These are phyloP conservation scores for Aspergillus vadensis DNA, from an alignment of 2,329 filamentous ascomycete genomes.

Conservation along the genomic window DNA sequence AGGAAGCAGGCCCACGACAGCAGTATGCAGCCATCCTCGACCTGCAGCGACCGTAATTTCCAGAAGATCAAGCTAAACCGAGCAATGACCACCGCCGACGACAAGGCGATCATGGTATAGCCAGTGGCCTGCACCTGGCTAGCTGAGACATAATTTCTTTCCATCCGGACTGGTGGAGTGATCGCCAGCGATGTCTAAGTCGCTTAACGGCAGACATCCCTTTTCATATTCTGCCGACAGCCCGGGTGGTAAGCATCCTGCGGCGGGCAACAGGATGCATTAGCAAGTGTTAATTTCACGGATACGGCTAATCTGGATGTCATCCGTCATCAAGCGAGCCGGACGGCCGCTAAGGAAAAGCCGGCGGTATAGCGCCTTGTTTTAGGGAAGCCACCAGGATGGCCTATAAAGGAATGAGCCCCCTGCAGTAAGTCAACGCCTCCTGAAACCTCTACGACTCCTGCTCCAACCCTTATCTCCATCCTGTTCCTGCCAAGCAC, in stretches of 20 bases:
- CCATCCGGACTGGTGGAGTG: neutral
- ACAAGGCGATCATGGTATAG: neutral
- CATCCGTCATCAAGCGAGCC: neutral
- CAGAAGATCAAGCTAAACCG: neutral
- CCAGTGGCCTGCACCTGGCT: neutral
- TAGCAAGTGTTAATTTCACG: neutral
- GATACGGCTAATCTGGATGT: neutral
- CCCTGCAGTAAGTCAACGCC: neutral
- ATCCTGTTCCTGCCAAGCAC: neutral
- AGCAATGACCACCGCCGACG: conserved; percentile 1
- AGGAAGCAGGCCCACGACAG: neutral
- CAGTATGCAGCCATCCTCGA: neutral
- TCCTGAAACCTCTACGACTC: conserved; percentile 1
- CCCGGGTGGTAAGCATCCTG: neutral
- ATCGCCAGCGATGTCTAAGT: neutral
- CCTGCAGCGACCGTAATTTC: neutral
- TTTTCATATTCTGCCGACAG: neutral
- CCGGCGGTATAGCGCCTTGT: neutral
- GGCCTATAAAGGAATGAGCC: conserved; percentile 1
- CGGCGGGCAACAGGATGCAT: neutral
- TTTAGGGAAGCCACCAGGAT: neutral
- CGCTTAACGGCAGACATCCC: neutral
- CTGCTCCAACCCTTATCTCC: neutral
- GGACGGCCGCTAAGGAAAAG: neutral
- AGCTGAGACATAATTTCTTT: neutral